phyloP scores from a whole-genome alignment of 2,329 filamentous ascomycete species.

The Alternaria hordeiaustralica region DNA sequence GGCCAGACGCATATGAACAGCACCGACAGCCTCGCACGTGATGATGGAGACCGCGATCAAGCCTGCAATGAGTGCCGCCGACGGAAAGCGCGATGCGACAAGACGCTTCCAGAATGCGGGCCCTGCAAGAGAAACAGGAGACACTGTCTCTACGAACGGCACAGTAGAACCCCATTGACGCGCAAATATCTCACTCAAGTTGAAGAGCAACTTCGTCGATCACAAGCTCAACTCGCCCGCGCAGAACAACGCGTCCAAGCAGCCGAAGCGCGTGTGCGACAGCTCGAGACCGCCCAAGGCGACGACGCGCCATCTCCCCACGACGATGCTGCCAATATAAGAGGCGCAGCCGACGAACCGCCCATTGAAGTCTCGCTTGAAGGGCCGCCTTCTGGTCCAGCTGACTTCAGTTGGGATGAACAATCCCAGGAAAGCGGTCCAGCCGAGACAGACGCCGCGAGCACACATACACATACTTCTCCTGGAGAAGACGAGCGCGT shows the following conservation, averaged over 20 bases:
- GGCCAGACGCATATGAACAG: constrained; percentile 13
- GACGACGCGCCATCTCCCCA: not conserved
- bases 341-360: not conserved
- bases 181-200: constrained; percentile 40
- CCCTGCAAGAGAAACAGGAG: constrained; percentile 49
- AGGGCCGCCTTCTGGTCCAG: constrained; percentile 1
- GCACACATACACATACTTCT: not conserved
- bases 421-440: not conserved
- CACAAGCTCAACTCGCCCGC: constrained; percentile 11
- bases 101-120: constrained; percentile 26
- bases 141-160: constrained; percentile 58
- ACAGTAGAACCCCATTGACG: constrained; percentile 57
- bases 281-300: constrained; percentile 2
- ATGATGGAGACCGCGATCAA: constrained; percentile 3
- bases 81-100: constrained; percentile 18
- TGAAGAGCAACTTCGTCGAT: constrained; percentile 13
- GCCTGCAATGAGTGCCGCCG: constrained; percentile 19
- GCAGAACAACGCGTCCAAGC: constrained; percentile 5
- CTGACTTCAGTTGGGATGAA: constrained; percentile 6
- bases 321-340: not conserved
- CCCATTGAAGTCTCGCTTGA: constrained; percentile 4
- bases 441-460: not conserved
- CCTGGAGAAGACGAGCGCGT: not conserved
- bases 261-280: constrained; percentile 11
- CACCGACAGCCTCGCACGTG: constrained; percentile 1